A percentile compares a stretch with the other conserved stretches of the same genome.
Conservation (phyloP, 2,329 filamentous ascomycete species). For the Clarireedia homoeocarpa region DNA sequence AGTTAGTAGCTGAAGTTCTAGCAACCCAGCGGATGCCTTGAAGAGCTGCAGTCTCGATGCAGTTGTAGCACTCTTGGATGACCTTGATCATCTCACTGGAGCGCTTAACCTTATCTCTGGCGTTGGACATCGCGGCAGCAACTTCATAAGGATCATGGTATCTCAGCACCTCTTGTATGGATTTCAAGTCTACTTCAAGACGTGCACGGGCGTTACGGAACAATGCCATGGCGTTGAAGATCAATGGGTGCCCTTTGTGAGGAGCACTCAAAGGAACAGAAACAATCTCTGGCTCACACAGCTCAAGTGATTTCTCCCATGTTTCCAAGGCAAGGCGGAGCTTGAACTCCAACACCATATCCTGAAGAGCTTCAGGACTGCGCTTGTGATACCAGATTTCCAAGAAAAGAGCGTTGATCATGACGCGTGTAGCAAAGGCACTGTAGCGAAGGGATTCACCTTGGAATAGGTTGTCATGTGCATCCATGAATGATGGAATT, state of each 20-base stretch:
- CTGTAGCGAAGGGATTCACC: conserved; percentile 87
- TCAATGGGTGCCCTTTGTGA: conserved; percentile 89
- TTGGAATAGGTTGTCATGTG: conserved; percentile 92
- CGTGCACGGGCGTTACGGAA: conserved; percentile 90
- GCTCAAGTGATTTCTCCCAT: conserved; percentile 94
- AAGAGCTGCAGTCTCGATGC: conserved; percentile 88
- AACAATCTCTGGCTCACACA: conserved; percentile 86
- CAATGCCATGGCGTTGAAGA: conserved; percentile 97
- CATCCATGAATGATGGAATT: conserved; percentile 82
- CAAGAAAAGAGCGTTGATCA: conserved; percentile 97
- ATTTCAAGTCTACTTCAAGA: conserved; percentile 90
- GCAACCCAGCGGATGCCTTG: conserved; percentile 97
- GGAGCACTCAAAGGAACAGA: conserved; percentile 86
- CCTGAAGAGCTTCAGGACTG: conserved; percentile 92
- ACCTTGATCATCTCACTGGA: conserved; percentile 98
- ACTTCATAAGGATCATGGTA: conserved; percentile 98
- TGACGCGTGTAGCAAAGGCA: conserved; percentile 91
- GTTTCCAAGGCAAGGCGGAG: conserved; percentile 90
- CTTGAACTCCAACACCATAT: conserved; percentile 97
- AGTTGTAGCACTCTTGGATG: conserved; percentile 95
- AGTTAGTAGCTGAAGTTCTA: conserved; percentile 95
- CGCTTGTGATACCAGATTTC: conserved; percentile 99
- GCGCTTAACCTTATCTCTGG: conserved; percentile 87
- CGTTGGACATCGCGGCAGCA: conserved; percentile 90
- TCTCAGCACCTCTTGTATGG: conserved; percentile 84